Evolutionary conservation across 371 early-diverging fungal genomes (phyloP).

Genomic region (Mucor sp.): DNA sequence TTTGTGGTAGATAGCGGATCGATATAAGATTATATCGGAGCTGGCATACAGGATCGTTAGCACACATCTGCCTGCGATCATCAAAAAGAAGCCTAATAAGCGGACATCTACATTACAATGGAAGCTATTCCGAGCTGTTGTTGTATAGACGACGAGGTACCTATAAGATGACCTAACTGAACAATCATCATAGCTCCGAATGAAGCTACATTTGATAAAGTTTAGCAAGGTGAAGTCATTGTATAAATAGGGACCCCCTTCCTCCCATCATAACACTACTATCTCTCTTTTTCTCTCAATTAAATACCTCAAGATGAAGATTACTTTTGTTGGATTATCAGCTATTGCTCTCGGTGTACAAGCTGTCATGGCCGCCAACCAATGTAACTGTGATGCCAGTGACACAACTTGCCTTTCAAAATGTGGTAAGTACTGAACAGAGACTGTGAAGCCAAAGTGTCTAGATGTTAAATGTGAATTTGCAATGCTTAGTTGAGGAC

Average conservation of each 20-base stretch:
- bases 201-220: background rate
- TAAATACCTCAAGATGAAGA: conserved; percentile 8
- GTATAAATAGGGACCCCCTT: background rate
- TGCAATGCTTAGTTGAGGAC: conserved; percentile 7
- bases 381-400: conserved; percentile 12
- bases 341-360: conserved; percentile 14
- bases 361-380: background rate
- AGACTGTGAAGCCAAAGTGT: background rate
- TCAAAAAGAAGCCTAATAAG: background rate
- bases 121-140: background rate
- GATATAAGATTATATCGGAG: background rate
- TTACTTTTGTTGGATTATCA: conserved; percentile 16
- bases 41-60: background rate
- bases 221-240: background rate
- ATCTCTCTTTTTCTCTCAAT: background rate
- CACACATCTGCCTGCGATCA: background rate
- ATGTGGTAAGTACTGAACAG: conserved; percentile 21
- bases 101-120: background rate
- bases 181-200: background rate
- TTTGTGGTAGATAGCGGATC: background rate
- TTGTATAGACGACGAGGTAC: background rate
- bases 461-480: background rate
- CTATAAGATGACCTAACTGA: background rate
- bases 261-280: background rate
- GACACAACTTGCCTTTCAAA: conserved; percentile 10